These are phyloP conservation scores for Hyphopichia burtonii DNA, from an alignment of 1,139 yeast species.

Conservation along the genomic window DNA sequence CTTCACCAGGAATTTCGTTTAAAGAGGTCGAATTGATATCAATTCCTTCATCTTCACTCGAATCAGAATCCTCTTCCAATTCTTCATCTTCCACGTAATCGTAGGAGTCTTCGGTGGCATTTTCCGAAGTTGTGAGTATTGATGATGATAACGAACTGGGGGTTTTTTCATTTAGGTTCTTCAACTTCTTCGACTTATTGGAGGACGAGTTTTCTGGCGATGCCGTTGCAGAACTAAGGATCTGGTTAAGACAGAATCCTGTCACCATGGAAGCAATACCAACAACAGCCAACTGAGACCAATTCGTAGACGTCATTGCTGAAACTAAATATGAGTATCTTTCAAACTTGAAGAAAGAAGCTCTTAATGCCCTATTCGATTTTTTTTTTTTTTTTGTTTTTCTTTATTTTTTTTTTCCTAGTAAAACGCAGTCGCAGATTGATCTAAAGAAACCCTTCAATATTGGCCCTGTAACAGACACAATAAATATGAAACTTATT, in stretches of 20 bases:
- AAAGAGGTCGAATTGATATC: constrained; percentile 56
- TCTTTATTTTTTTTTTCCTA: too few relatives aligned
- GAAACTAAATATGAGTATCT: too few relatives aligned
- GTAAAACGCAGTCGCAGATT: too few relatives aligned
- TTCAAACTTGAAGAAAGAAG: too few relatives aligned
- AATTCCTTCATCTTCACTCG: constrained; percentile 46
- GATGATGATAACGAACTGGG: not conserved
- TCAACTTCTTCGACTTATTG: not conserved
- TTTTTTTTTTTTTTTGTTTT: too few relatives aligned
- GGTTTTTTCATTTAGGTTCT: not conserved
- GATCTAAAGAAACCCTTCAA: too few relatives aligned
- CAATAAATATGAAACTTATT: too few relatives aligned
- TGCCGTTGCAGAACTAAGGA: not conserved
- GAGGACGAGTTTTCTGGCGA: not conserved
- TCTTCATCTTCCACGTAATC: constrained; percentile 18
- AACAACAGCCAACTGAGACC: constrained; percentile 18
- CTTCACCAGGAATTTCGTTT: constrained; percentile 72
- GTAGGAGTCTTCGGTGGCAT: constrained; percentile 6
- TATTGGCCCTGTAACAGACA: too few relatives aligned
- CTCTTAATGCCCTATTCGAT: too few relatives aligned
- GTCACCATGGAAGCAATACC: constrained; percentile 14
- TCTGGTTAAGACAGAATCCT: constrained; percentile 6
- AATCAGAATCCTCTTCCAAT: constrained; percentile 38
- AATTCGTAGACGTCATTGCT: constrained; percentile 8
- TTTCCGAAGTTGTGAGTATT: constrained; percentile 1